Conservation (phyloP, 1,284 basidiomycete genomes). For the Bjerkandera adusta region DNA sequence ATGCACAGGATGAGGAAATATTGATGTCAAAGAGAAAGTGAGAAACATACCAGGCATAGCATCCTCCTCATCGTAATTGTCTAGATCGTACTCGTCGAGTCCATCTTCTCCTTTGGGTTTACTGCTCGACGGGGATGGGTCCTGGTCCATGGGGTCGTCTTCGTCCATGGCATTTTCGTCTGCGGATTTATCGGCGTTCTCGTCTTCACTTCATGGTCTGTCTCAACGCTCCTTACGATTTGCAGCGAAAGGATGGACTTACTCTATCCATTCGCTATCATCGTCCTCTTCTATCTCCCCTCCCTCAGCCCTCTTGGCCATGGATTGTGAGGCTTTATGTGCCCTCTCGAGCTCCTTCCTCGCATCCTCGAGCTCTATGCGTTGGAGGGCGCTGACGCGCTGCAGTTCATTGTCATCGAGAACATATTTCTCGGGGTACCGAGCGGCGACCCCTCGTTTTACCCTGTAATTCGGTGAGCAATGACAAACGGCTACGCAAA, state of each 20-base stretch:
- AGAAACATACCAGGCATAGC: constrained; percentile 54
- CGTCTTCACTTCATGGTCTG: constrained; percentile 40
- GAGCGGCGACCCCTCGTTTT: constrained; percentile 73
- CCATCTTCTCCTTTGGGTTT: constrained; percentile 59
- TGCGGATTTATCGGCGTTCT: too few relatives aligned
- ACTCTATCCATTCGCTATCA: constrained; percentile 79
- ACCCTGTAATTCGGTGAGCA: constrained; percentile 60
- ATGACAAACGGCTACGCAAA: background rate
- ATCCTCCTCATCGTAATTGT: constrained; percentile 91
- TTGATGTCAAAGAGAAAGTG: background rate
- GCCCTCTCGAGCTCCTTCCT: constrained; percentile 82
- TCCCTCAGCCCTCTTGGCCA: constrained; percentile 67
- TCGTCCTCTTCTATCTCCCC: constrained; percentile 52
- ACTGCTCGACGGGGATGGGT: too few relatives aligned
- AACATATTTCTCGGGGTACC: constrained; percentile 85
- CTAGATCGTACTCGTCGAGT: constrained; percentile 89
- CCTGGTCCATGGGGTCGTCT: constrained; percentile 42
- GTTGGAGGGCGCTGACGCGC: constrained; percentile 86
- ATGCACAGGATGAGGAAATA: constrained; percentile 9
- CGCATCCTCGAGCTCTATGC: constrained; percentile 88
- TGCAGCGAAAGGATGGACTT: constrained; percentile 43
- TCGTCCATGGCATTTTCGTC: constrained; percentile 66
- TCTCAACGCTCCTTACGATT: constrained; percentile 22
- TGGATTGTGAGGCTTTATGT: constrained; percentile 71
- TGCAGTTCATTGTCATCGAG: constrained; percentile 91